A percentile compares a stretch with the other conserved stretches of the same genome.
Evolutionary conservation across 2,329 filamentous ascomycete species (phyloP).

Genomic region (Aschersonia sp.): DNA sequence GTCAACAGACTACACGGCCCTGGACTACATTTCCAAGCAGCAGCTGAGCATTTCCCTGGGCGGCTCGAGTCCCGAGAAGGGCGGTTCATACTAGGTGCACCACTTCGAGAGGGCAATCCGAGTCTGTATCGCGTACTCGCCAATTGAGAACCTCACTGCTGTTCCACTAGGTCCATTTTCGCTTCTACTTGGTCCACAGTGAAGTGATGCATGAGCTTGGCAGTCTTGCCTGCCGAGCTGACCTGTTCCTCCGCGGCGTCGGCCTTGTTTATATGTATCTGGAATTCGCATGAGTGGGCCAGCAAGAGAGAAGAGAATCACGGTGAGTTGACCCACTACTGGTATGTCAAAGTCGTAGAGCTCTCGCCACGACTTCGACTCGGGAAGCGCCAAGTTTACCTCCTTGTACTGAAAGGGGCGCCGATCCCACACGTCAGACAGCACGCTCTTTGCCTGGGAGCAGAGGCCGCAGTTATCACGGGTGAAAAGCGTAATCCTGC

Average conservation of each 20-base stretch:
- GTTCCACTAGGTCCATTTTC: slow-evolving; percentile 50
- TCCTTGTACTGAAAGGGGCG: slow-evolving; percentile 55
- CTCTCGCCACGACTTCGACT: slow-evolving; percentile 50
- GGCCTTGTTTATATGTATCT: slow-evolving; percentile 50
- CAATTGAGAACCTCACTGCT: background rate
- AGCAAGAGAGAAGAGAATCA: too few relatives aligned
- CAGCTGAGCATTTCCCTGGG: slow-evolving; percentile 32
- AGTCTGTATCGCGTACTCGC: too few relatives aligned
- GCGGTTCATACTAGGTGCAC: slow-evolving; percentile 22
- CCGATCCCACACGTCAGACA: slow-evolving; percentile 52
- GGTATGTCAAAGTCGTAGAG: slow-evolving; percentile 73
- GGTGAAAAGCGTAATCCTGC: slow-evolving; percentile 62
- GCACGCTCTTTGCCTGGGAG: slow-evolving; percentile 48
- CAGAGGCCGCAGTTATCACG: slow-evolving; percentile 60
- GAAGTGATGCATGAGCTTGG: slow-evolving; percentile 70
- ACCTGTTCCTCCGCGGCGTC: slow-evolving; percentile 34
- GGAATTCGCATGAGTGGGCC: background rate
- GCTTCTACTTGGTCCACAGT: slow-evolving; percentile 48
- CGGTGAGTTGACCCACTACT: slow-evolving; percentile 37
- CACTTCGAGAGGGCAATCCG: background rate
- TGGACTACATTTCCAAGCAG: slow-evolving; percentile 28
- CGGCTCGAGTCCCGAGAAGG: slow-evolving; percentile 18
- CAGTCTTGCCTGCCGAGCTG: slow-evolving; percentile 39
- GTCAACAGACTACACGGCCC: slow-evolving; percentile 38
- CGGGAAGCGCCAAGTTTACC: slow-evolving; percentile 52